Percentiles rank a stretch among this genome's conserved stretches.
These are phyloP conservation scores for Quercus mongolica DNA, from an alignment of 306 rosid genomes.

Conservation along the genomic window DNA sequence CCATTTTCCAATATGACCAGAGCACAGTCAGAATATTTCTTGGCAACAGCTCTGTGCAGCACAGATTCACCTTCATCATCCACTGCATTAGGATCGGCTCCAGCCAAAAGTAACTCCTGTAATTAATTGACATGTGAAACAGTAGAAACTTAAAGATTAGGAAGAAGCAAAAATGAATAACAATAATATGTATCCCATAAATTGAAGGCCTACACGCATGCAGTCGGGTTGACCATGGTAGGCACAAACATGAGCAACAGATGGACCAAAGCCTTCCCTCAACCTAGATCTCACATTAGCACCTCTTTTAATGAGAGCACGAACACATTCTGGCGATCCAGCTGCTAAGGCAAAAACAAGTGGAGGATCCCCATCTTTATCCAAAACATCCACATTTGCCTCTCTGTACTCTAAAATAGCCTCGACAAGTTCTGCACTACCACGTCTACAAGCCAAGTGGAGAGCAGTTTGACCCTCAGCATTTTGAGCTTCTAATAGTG, in stretches of 20 bases:
- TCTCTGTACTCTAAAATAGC: conserved; percentile 75
- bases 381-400: conserved; percentile 88
- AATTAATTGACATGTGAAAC: conserved; percentile 25
- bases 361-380: conserved; percentile 98
- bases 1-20: conserved; percentile 91
- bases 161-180: conserved; percentile 5
- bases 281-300: conserved; percentile 83
- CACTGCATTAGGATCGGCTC: conserved; percentile 93
- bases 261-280: conserved; percentile 92
- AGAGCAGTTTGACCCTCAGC: conserved; percentile 96
- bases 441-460: conserved; percentile 95
- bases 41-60: conserved; percentile 86
- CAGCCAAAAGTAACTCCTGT: conserved; percentile 91
- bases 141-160: conserved; percentile 15
- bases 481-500: conserved; percentile 82
- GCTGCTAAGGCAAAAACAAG: conserved; percentile 97
- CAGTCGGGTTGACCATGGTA: conserved; percentile 99
- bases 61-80: conserved; percentile 99
- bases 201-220: conserved; percentile 78
- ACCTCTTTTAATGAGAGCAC: conserved; percentile 69
- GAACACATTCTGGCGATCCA: conserved; percentile 92
- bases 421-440: conserved; percentile 84
- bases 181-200: conserved; percentile 15
- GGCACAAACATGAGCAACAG: conserved; percentile 97
- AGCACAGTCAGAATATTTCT: conserved; percentile 95